Conservation (phyloP, 164 flowering plant species). For the Brasenia schreberi region DNA sequence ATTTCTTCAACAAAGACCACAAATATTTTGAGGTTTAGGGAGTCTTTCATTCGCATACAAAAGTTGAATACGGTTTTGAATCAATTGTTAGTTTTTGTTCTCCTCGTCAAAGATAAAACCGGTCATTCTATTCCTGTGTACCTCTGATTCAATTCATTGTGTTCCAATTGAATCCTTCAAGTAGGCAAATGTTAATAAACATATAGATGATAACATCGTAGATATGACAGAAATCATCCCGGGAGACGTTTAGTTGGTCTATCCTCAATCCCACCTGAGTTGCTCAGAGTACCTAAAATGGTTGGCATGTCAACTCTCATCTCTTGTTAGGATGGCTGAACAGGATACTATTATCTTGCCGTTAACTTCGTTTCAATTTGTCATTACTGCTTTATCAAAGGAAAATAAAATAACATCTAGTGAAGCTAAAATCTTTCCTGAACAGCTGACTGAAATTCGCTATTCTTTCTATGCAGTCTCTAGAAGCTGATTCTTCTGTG, state of each 20-base stretch:
- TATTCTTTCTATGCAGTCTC: constrained; percentile 32
- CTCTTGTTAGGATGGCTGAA: neutral
- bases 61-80: too few species aligned
- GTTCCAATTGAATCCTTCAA: too few species aligned
- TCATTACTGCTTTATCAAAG: neutral
- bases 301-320: neutral
- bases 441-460: neutral
- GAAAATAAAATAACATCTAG: neutral
- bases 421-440: neutral
- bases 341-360: neutral
- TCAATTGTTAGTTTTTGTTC: too few species aligned
- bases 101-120: too few species aligned
- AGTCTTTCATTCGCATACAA: too few species aligned
- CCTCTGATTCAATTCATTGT: too few species aligned
- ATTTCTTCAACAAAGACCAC: neutral
- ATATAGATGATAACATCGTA: too few species aligned
- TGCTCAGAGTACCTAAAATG: neutral
- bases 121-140: too few species aligned
- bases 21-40: neutral
- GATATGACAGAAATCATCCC: too few species aligned
- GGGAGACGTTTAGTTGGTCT: neutral
- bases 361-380: neutral
- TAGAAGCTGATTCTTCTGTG: constrained; percentile 62
- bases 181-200: too few species aligned
- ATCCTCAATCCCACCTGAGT: neutral